A percentile compares a stretch with the other conserved stretches of the same genome.
Conservation (phyloP, 2,329 filamentous ascomycete genomes). For the Pseudohalonectria lignicola region DNA sequence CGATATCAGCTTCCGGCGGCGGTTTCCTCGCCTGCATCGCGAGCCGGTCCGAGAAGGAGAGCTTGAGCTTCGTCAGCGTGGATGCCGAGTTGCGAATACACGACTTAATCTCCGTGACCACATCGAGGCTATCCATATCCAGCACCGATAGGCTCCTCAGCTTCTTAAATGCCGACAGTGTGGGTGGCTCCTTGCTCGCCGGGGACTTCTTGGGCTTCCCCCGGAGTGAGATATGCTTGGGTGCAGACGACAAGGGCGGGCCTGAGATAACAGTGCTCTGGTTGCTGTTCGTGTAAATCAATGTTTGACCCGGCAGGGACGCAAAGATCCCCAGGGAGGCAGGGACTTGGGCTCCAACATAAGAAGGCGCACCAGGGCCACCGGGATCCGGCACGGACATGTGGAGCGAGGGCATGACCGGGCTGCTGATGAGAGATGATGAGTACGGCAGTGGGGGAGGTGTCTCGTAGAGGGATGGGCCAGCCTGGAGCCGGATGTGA, state of each 20-base stretch:
- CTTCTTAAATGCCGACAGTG: slow-evolving; percentile 44
- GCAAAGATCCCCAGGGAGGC: too few species aligned
- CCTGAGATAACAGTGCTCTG: too few species aligned
- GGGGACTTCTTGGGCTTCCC: slow-evolving; percentile 20
- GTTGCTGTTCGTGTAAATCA: slow-evolving; percentile 14
- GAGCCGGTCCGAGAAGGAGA: slow-evolving; percentile 46
- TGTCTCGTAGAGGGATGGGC: slow-evolving; percentile 40
- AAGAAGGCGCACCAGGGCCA: slow-evolving; percentile 7
- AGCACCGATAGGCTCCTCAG: slow-evolving; percentile 42
- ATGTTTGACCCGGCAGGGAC: slow-evolving; percentile 12
- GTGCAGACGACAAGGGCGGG: slow-evolving; percentile 19
- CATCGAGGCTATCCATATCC: slow-evolving; percentile 49
- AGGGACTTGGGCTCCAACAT: too few species aligned
- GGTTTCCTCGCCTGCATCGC: slow-evolving; percentile 35
- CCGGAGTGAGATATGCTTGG: slow-evolving; percentile 22
- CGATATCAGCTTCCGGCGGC: slow-evolving; percentile 22
- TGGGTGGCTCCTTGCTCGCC: slow-evolving; percentile 30
- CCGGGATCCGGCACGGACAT: slow-evolving; percentile 4
- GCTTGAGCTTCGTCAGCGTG: slow-evolving; percentile 40
- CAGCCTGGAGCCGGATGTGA: slow-evolving; percentile 47
- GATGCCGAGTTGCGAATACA: slow-evolving; percentile 44
- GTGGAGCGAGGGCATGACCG: slow-evolving; percentile 8
- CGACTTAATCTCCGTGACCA: slow-evolving; percentile 41
- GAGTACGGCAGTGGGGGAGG: slow-evolving; percentile 33
- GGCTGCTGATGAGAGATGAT: slow-evolving; percentile 8